A percentile compares a stretch with the other conserved stretches of the same genome.
phyloP scores from a whole-genome alignment of 2,329 filamentous ascomycete genomes.

The Trichoderma oligosporum region DNA sequence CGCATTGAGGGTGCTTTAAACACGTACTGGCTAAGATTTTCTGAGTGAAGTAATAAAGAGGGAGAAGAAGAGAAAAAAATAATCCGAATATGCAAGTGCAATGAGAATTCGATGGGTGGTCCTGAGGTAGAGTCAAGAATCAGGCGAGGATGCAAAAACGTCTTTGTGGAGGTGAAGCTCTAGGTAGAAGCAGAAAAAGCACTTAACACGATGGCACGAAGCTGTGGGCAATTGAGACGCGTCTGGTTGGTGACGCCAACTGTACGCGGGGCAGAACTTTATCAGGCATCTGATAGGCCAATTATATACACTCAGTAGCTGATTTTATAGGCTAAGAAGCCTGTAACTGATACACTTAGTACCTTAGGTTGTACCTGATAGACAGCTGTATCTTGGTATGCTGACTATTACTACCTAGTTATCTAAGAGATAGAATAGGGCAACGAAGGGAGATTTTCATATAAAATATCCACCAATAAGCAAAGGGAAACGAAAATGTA shows the following conservation, averaged over 20 bases:
- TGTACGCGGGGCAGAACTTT: constrained; percentile 27
- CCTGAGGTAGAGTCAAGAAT: background rate
- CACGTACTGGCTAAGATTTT: background rate
- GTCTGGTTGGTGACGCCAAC: constrained; percentile 29
- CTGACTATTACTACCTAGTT: too few relatives aligned
- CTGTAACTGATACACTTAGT: too few relatives aligned
- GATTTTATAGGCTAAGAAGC: too few relatives aligned
- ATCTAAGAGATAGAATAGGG: too few relatives aligned
- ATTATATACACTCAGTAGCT: too few relatives aligned
- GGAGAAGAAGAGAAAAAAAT: background rate
- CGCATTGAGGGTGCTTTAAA: background rate
- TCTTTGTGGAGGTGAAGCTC: constrained; percentile 14
- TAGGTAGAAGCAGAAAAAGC: constrained; percentile 18
- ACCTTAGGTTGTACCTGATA: too few relatives aligned
- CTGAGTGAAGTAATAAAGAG: background rate
- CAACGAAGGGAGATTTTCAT: too few relatives aligned
- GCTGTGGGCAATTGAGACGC: constrained; percentile 18
- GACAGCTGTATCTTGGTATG: too few relatives aligned
- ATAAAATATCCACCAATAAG: too few relatives aligned
- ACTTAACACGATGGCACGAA: constrained; percentile 20
- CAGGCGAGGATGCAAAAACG: constrained; percentile 6
- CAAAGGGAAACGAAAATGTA: too few relatives aligned
- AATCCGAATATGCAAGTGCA: background rate
- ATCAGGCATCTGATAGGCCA: background rate
- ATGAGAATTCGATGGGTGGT: background rate